Conservation (phyloP, 306 rosid genomes). For the Mimosa pudica region DNA sequence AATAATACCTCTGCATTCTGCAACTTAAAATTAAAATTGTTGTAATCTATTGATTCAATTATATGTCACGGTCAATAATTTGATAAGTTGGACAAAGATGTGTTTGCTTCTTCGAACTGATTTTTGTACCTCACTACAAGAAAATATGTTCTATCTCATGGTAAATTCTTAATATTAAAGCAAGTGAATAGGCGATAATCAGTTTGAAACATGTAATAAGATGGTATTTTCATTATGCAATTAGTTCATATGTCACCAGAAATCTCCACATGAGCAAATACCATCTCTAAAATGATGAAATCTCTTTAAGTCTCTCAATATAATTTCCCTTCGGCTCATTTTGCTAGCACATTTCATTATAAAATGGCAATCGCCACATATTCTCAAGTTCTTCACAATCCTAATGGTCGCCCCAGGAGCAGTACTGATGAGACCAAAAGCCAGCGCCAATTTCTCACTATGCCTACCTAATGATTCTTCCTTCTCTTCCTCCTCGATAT, state of each 20-base stretch:
- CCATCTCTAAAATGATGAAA: constrained; percentile 22
- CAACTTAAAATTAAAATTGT: not conserved
- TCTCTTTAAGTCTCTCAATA: constrained; percentile 17
- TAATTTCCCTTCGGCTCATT: constrained; percentile 2
- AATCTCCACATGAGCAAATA: constrained; percentile 11
- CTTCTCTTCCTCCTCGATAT: constrained; percentile 22
- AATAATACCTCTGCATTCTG: not conserved
- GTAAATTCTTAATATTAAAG: not conserved
- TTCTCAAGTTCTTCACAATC: constrained; percentile 23
- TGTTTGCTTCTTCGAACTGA: not conserved
- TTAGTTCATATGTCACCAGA: constrained; percentile 7
- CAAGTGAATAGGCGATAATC: not conserved
- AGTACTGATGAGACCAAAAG: constrained; percentile 17
- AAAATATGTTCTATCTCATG: not conserved
- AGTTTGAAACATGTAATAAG: not conserved
- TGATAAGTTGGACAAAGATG: not conserved
- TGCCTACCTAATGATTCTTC: constrained; percentile 23
- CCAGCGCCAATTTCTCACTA: constrained; percentile 24
- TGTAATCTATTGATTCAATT: not conserved
- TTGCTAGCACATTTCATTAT: constrained; percentile 13
- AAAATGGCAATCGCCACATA: constrained; percentile 22
- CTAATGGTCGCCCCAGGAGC: constrained; percentile 10
- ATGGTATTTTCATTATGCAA: not conserved
- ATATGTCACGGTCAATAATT: not conserved
- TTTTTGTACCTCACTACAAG: not conserved